Conservation (phyloP, 768 basidiomycete species). For the Leccinum imitatum region DNA sequence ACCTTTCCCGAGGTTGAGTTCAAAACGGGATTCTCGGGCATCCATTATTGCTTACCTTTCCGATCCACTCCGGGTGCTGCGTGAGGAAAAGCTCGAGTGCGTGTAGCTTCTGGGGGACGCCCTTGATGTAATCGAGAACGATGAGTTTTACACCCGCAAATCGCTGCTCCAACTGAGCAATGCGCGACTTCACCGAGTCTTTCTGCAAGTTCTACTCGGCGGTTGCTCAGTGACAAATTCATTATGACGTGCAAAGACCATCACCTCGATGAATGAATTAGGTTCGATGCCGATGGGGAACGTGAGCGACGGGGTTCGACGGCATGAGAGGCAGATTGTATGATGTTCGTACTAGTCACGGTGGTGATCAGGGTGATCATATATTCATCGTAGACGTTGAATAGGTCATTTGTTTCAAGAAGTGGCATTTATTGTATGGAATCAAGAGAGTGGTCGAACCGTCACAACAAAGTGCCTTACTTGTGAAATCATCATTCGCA, state of each 20-base stretch:
- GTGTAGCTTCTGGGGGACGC: conserved; percentile 97
- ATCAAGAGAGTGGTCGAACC: too few species aligned
- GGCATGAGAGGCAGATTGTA: too few species aligned
- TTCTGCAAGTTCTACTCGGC: conserved; percentile 68
- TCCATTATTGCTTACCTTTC: conserved; percentile 59
- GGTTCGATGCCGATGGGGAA: conserved; percentile 99
- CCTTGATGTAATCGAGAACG: conserved; percentile 99
- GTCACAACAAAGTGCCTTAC: too few species aligned
- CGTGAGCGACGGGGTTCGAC: conserved; percentile 39
- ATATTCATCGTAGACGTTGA: too few species aligned
- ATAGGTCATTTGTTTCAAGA: too few species aligned
- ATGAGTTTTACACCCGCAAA: conserved; percentile 96
- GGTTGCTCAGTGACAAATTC: conserved; percentile 1
- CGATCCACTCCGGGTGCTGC: conserved; percentile 99
- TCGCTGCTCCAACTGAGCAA: conserved; percentile 79
- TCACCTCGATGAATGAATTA: conserved; percentile 79
- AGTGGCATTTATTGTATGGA: too few species aligned
- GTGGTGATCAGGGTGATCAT: too few species aligned
- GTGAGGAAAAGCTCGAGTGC: conserved; percentile 95
- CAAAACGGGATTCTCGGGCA: neutral
- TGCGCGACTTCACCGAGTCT: conserved; percentile 75
- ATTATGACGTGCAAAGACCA: conserved; percentile 12
- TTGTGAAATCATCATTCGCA: too few species aligned
- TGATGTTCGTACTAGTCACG: too few species aligned
- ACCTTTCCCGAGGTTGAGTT: conserved; percentile 48